These are phyloP conservation scores for Pochonia chlamydosporia DNA, from an alignment of 2,329 filamentous ascomycete genomes.

Conservation along the genomic window DNA sequence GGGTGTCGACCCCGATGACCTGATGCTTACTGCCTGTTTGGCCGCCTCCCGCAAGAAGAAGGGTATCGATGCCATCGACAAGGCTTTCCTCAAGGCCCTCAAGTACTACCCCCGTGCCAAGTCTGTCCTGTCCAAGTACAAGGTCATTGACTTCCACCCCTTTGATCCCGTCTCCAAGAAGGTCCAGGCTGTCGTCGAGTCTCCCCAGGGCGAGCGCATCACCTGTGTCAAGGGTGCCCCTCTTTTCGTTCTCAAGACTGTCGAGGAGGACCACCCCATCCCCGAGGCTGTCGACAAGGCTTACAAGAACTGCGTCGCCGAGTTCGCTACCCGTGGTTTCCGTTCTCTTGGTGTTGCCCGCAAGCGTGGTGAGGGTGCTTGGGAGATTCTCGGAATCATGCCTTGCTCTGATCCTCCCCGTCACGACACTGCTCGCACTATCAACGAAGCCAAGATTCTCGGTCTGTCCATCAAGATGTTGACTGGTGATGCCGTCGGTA, in stretches of 20 bases:
- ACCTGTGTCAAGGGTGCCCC: constrained; percentile 89
- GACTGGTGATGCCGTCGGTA: constrained; percentile 90
- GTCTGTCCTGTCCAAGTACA: constrained; percentile 74
- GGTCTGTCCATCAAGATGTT: constrained; percentile 94
- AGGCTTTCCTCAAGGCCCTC: constrained; percentile 85
- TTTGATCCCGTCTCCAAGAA: constrained; percentile 95
- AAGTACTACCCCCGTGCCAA: constrained; percentile 79
- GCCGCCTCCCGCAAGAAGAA: constrained; percentile 92
- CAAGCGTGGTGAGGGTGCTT: constrained; percentile 73
- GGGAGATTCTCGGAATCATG: constrained; percentile 94
- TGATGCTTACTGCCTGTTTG: constrained; percentile 88
- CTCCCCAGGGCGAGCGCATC: constrained; percentile 76
- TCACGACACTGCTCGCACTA: constrained; percentile 84
- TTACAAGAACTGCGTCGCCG: constrained; percentile 89
- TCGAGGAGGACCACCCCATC: constrained; percentile 78
- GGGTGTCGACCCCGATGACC: constrained; percentile 78
- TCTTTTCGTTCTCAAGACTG: constrained; percentile 79
- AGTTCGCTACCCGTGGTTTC: constrained; percentile 90
- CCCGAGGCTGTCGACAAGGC: constrained; percentile 70
- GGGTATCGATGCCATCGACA: constrained; percentile 91
- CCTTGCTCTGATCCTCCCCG: constrained; percentile 88
- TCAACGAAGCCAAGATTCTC: constrained; percentile 82
- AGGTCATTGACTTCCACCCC: constrained; percentile 76
- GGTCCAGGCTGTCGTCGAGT: constrained; percentile 77
- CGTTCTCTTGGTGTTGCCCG: constrained; percentile 89